Evolutionary conservation across 1,139 yeast species (phyloP), one percentile per base, ranked within the genome.

Genomic region (Taphrina communis): DNA sequence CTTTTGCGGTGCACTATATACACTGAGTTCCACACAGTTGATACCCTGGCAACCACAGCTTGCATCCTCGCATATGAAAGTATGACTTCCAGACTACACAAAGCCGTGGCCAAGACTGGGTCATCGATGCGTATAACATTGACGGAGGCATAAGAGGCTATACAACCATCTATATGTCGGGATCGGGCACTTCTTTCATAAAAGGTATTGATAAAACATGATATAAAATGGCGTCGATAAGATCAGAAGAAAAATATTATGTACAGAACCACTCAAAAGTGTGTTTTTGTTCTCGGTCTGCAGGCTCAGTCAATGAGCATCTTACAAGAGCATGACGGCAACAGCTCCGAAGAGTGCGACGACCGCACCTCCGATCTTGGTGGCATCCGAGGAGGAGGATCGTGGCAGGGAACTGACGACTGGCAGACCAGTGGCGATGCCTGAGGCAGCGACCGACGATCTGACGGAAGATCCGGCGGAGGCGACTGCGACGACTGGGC

Each of bases 301-400:
- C 31, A 25, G 31, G 31, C 31, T 25, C 31, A 25, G 4, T 25
- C 31, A 25, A 25, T 25, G 31, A 44, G 48, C 14, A 6, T 44
- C 61, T 25, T 63, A 63, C 53, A 63, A 48, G 48, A 63, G 35
- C 31, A 63, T 44, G 42, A 48, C 68, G 60, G 44, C 63, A 31
- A 65, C n/a, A 14, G 58, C 68, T 31, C 42, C 63, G 50, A 60
- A 17, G 36, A 57, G 41, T 12, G 56, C 68, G 36, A 61, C 68
- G 39, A 46, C 58, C 12, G 63, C 63, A 50, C 63, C 63, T 19
- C 53, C 68, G n/a, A 52, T 52, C 42, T 44, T 50, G 42, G 52
- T 42, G n/a, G 68, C 56, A 35, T 53, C 58, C 12, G 48, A 35
- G 55, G 38, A 35, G 31, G 25, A 14, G n/a, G 61, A 12, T 7